Conservation (phyloP, 2,329 filamentous ascomycete species). For the Aspergillus ustus region DNA sequence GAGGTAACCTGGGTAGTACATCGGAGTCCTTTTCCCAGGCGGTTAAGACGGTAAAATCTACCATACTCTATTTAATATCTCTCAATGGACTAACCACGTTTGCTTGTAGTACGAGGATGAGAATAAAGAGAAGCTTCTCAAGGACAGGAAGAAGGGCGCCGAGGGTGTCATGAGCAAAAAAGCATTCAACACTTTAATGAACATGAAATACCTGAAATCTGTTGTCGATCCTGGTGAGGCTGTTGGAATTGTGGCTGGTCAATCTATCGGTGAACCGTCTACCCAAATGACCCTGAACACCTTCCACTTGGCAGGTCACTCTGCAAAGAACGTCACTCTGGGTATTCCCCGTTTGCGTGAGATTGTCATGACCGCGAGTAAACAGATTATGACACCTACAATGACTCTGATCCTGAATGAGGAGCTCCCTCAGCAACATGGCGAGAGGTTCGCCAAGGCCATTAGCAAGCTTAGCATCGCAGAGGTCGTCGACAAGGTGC, state of each 20-base stretch:
- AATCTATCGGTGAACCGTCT: constrained; percentile 95
- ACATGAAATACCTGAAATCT: constrained; percentile 90
- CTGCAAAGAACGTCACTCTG: constrained; percentile 96
- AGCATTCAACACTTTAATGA: constrained; percentile 80
- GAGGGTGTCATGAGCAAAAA: constrained; percentile 61
- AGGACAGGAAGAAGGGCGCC: constrained; percentile 60
- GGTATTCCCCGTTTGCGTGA: constrained; percentile 97
- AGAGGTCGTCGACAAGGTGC: constrained; percentile 80
- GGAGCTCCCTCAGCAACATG: constrained; percentile 70
- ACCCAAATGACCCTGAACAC: constrained; percentile 99
- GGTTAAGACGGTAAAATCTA: constrained; percentile 61
- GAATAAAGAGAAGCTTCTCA: constrained; percentile 68
- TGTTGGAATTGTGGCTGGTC: constrained; percentile 93
- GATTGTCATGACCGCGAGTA: constrained; percentile 96
- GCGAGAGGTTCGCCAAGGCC: constrained; percentile 83
- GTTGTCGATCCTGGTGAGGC: constrained; percentile 94
- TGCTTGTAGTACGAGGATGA: constrained; percentile 70
- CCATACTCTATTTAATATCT: background rate
- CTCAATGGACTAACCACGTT: constrained; percentile 23
- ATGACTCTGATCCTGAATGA: constrained; percentile 74
- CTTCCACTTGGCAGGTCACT: constrained; percentile 98
- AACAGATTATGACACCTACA: constrained; percentile 81
- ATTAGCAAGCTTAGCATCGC: constrained; percentile 85
- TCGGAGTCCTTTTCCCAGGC: constrained; percentile 82
- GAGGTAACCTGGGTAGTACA: constrained; percentile 79